Conservation (phyloP, 1,139 yeast genomes). For the Citeromyces hawaiiensis region DNA sequence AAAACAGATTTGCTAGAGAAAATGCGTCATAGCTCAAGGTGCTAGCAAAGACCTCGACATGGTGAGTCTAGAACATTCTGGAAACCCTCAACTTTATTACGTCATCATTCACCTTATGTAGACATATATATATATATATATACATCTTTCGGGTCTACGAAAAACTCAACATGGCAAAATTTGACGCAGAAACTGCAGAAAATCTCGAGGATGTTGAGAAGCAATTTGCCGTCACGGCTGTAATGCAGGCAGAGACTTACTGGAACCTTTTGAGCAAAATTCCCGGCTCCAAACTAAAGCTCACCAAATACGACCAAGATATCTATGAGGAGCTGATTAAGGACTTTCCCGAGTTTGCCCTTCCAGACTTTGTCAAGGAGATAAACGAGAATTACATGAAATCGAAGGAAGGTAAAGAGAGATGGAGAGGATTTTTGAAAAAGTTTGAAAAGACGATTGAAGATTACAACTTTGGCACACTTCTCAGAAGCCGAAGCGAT, state of each 20-base stretch:
- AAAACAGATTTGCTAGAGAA: too few species aligned
- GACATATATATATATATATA: constrained; percentile 1
- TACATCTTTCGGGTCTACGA: not conserved
- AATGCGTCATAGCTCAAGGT: too few species aligned
- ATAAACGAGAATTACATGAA: constrained; percentile 78
- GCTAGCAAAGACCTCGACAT: too few species aligned
- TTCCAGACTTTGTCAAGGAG: constrained; percentile 37
- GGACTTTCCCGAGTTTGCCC: constrained; percentile 76
- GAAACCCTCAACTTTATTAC: not conserved
- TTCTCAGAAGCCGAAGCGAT: constrained; percentile 56
- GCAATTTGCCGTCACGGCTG: constrained; percentile 97
- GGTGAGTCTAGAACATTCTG: not conserved
- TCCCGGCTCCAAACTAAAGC: constrained; percentile 65
- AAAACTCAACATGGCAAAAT: constrained; percentile 7
- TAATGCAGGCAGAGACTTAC: constrained; percentile 88
- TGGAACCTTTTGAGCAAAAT: constrained; percentile 68
- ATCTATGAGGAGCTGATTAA: constrained; percentile 55
- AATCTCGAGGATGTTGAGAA: constrained; percentile 67
- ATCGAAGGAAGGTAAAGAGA: constrained; percentile 62
- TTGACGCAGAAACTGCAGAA: constrained; percentile 43
- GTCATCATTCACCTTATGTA: not conserved
- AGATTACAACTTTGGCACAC: constrained; percentile 92
- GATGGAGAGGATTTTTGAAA: constrained; percentile 86
- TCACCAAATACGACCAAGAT: constrained; percentile 76
- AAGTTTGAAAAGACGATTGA: constrained; percentile 65